Base-by-base conservation (phyloP, 2,329 filamentous ascomycete genomes). In the Eutypella sp. region DNA sequence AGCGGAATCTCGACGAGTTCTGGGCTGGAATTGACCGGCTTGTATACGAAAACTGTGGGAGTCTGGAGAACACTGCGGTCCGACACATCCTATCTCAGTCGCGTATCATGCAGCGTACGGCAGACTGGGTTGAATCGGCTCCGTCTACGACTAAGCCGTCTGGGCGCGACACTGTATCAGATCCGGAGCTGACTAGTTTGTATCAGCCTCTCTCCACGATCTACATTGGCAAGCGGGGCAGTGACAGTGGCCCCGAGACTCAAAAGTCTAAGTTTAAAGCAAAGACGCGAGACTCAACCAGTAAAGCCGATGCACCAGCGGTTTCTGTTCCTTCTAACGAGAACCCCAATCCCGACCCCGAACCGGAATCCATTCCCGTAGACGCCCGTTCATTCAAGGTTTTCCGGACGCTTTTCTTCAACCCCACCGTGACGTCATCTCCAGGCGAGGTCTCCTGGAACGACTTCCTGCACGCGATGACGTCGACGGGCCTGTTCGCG, bases 391-490 rank as follows among this genome's bases (percentile, higher is more conserved):
- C 63, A 1, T 51, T 64, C 41, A 67, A 64, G 45, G 62, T 67
- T 10, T 67, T 69, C 41, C 57, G 60, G 5, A 60, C 47, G 49
- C 36, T 81, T 70, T 66, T 77, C 71, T 42, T 65, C 66, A 53
- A 63, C 40, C 58, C 63, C 0, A 49, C 45, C 1, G 47, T 48
- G 0, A 62, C 54, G 0, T 62, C 71, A 0, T 61, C 66, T 0
- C 69, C 71, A 0, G 72, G 73, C 3, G 78, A 80, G 52, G 51
- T 81, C 1, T 27, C 67, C 0, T 82, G 77, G 78, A 59, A 51
- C 2, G 75, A 81, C 42, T 76, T 81, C 47, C 54, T 80, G 3
- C 69, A 73, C 47, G 76, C 76, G 0, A 74, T 82, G 71, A 50
- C 54, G 0, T 64, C 64, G 0, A 66, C 67, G 0, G 79, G 78